Evolutionary conservation across 768 basidiomycete species (phyloP).

Genomic region (Trametes coccinea): DNA sequence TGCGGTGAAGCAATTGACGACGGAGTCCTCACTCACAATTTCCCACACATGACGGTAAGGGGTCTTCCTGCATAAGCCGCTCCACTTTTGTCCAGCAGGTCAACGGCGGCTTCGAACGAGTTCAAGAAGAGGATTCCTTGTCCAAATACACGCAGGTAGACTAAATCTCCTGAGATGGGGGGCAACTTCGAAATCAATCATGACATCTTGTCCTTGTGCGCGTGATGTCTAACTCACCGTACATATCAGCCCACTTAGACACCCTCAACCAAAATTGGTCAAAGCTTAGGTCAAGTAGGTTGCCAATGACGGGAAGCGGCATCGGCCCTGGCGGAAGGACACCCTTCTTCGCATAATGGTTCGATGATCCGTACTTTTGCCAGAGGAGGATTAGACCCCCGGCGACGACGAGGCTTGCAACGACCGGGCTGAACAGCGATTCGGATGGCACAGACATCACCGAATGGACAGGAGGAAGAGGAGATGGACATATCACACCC

Average conservation of each 20-base stretch:
- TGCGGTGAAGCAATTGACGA: background rate
- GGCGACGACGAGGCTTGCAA: too few species aligned
- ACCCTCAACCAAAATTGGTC: constrained; percentile 66
- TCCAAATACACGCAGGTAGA: constrained; percentile 64
- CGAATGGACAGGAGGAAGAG: too few species aligned
- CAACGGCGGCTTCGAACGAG: constrained; percentile 54
- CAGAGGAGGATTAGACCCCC: background rate
- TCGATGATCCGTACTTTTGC: background rate
- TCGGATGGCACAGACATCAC: too few species aligned
- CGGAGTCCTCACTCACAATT: constrained; percentile 50
- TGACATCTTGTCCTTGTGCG: background rate
- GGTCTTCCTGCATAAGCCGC: constrained; percentile 76
- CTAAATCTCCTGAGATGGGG: constrained; percentile 51
- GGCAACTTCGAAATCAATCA: too few species aligned
- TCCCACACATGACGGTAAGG: constrained; percentile 63
- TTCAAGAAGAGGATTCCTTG: constrained; percentile 70
- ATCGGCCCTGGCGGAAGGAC: constrained; percentile 64
- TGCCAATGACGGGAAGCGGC: constrained; percentile 64
- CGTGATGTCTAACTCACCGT: constrained; percentile 45
- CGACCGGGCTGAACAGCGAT: too few species aligned
- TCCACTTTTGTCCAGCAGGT: constrained; percentile 70
- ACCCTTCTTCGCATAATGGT: too few species aligned
- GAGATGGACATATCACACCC: too few species aligned
- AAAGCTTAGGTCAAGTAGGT: constrained; percentile 56
- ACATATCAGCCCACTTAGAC: constrained; percentile 58